phyloP scores from a whole-genome alignment of 2,329 filamentous ascomycete genomes.

The Dichotomopilus funicola region DNA sequence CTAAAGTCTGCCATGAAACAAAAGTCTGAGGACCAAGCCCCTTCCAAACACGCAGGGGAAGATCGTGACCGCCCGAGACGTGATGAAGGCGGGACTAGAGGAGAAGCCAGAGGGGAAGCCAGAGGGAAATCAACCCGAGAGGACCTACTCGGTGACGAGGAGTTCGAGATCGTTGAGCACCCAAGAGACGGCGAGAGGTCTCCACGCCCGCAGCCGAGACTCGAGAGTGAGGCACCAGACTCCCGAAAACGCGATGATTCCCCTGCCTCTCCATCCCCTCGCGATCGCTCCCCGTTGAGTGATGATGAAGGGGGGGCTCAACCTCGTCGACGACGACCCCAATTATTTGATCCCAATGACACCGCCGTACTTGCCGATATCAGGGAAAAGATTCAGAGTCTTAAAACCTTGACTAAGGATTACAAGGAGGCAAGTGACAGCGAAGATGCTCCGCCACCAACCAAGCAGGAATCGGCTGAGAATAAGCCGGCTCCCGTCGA shows the following conservation, averaged over 20 bases:
- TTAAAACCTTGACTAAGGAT: slow-evolving; percentile 26
- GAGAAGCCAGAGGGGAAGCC: slow-evolving; percentile 7
- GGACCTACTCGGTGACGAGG: slow-evolving; percentile 23
- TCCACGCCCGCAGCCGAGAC: slow-evolving; percentile 19
- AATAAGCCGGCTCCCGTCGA: slow-evolving; percentile 17
- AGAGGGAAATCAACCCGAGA: slow-evolving; percentile 14
- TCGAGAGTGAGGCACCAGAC: slow-evolving; percentile 36
- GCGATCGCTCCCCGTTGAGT: slow-evolving; percentile 37
- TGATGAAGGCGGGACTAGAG: slow-evolving; percentile 15
- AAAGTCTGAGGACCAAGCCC: slow-evolving; percentile 28
- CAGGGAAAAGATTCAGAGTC: slow-evolving; percentile 33
- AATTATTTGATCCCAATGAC: slow-evolving; percentile 48
- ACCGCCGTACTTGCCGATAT: slow-evolving; percentile 41
- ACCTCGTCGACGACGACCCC: slow-evolving; percentile 32
- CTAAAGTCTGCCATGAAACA: slow-evolving; percentile 34
- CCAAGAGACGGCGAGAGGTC: slow-evolving; percentile 18
- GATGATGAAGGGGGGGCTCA: slow-evolving; percentile 35
- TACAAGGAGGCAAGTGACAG: slow-evolving; percentile 6
- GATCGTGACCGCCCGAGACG: slow-evolving; percentile 9
- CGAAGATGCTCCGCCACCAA: slow-evolving; percentile 6
- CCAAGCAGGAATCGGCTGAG: slow-evolving; percentile 23
- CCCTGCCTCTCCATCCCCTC: slow-evolving; percentile 25
- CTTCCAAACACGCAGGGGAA: slow-evolving; percentile 14
- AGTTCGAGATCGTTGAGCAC: slow-evolving; percentile 24
- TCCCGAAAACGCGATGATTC: slow-evolving; percentile 32